Evolutionary conservation across 768 basidiomycete species (phyloP), one percentile per base, ranked within the genome.

Genomic region (Amanita exitialis): DNA sequence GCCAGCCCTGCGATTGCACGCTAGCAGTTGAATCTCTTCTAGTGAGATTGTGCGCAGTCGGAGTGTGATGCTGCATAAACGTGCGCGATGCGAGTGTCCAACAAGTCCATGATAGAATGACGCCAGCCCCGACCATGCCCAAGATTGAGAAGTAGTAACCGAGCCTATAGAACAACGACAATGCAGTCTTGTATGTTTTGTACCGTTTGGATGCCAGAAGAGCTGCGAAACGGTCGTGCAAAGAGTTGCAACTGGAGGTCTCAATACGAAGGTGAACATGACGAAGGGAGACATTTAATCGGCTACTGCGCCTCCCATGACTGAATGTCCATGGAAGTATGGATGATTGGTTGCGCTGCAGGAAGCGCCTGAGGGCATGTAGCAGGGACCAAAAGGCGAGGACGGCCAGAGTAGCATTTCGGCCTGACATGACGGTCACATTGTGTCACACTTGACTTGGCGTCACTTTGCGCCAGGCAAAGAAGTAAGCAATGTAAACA

Each of bases 161-260:
- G 0, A 73, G 23, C 55, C 77, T 69, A 61, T 86, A 87, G 41
- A 76, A 57, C 4, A 52, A 27, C 38, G 58, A 55, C 8, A 80
- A 56, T 1, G 55, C 49, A 3, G 56, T 48, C 45, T 60, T 62
- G 35, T 67, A 50, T 23, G 56, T 54, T 34, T 56, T 47, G 42
- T 62, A 65, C 4, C 56, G 57, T n/a, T 61, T 59, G 21, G 58
- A 57, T 4, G 66, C 59, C n/a, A 83, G 60, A 3, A 52, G 37
- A 0, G 56, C 42, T 10, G 73, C 55, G 18, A 80, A 61, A 10
- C 53, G 23, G 57, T 81, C 79, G 54, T 84, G 80, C 2, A 57
- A 42, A 3, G 54, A 56, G 54, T 84, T 84, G 64, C 72, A 73
- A 1, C 63, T 66, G 0, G 75, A 69, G 0, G 80, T 80, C 56